These are phyloP conservation scores for Linum usitatissimum DNA, from an alignment of 345 rosid genomes.

Conservation along the genomic window DNA sequence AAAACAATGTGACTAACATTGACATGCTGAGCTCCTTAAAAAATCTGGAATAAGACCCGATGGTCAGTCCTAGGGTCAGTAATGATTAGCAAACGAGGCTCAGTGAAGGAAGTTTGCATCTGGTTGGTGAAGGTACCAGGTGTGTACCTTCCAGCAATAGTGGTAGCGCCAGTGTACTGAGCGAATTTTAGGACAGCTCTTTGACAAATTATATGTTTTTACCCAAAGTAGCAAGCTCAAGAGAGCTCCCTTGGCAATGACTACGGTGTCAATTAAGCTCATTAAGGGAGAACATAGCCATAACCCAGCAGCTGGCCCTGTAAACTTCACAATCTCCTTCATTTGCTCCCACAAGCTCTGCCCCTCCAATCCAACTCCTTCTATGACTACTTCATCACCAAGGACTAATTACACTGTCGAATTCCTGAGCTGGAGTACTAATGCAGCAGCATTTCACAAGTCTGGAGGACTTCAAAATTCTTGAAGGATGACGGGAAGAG, in stretches of 20 bases:
- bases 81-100: conserved; percentile 14
- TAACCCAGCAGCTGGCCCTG: neutral
- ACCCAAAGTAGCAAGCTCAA: conserved; percentile 7
- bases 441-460: neutral
- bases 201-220: too few species aligned
- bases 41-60: conserved; percentile 4
- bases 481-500: too few species aligned
- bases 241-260: conserved; percentile 3
- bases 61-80: conserved; percentile 15
- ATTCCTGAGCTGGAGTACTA: neutral
- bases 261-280: conserved; percentile 2
- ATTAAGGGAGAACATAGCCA: neutral
- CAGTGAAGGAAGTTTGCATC: conserved; percentile 10
- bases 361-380: neutral
- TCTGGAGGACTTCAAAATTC: too few species aligned
- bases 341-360: conserved; percentile 2
- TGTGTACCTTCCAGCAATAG: conserved; percentile 13
- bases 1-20: too few species aligned
- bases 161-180: conserved; percentile 12
- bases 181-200: conserved; percentile 9
- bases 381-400: neutral
- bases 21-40: too few species aligned
- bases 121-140: conserved; percentile 17
- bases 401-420: neutral
- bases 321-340: conserved; percentile 2